Evolutionary conservation across 768 basidiomycete species (phyloP).

Genomic region (Termitomyces sp.): DNA sequence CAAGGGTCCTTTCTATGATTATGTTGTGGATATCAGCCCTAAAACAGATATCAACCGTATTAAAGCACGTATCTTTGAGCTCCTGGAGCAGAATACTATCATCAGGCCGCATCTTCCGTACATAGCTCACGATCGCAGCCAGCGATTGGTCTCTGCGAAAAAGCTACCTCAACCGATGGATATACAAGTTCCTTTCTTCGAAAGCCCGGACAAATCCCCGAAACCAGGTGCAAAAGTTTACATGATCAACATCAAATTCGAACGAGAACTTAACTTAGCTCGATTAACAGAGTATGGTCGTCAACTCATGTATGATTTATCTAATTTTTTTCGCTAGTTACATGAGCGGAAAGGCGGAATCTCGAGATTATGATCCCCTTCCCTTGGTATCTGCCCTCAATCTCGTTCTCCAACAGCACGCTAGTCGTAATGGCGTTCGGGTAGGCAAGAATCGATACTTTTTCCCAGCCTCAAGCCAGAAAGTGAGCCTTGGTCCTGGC

Average conservation of each 20-base stretch:
- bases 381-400: constrained; percentile 57
- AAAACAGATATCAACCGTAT: constrained; percentile 37
- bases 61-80: constrained; percentile 46
- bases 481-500: constrained; percentile 24
- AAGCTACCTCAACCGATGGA: constrained; percentile 39
- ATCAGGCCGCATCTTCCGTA: constrained; percentile 31
- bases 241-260: constrained; percentile 34
- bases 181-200: constrained; percentile 35
- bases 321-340: constrained; percentile 33
- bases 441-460: constrained; percentile 55
- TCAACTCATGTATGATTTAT: background rate
- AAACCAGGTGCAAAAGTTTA: constrained; percentile 33
- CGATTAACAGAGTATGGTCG: constrained; percentile 28
- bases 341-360: constrained; percentile 39
- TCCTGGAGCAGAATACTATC: constrained; percentile 39
- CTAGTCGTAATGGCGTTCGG: constrained; percentile 40
- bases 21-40: constrained; percentile 46
- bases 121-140: constrained; percentile 49
- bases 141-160: constrained; percentile 40
- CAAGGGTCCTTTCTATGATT: constrained; percentile 47
- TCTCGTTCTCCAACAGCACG: constrained; percentile 46
- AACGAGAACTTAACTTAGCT: constrained; percentile 31
- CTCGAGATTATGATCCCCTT: constrained; percentile 38
- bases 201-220: constrained; percentile 32
- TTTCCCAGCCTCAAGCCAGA: constrained; percentile 32